Evolutionary conservation across 352 stramenopile genomes (phyloP), one percentile per base, ranked within the genome.

Genomic region (Phytophthora brassicae): DNA sequence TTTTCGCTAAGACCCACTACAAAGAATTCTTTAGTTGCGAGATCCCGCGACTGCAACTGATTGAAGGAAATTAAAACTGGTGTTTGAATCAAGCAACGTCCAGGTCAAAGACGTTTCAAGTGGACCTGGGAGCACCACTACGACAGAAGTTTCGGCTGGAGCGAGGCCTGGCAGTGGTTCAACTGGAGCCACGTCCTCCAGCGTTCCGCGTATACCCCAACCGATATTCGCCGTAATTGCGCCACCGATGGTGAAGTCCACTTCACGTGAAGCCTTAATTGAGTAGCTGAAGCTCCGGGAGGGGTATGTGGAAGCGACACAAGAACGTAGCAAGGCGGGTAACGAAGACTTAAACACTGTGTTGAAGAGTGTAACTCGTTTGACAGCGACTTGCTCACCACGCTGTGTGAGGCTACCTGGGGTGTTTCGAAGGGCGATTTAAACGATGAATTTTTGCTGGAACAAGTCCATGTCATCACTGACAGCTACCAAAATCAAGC

Each of bases 21-120:
- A 60, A 51, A 41, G 31, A 59, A 59, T 54, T 62, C n/a, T 62
- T 56, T 55, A 62, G 43, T 62, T 62, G 44, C 23, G 55, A 42
- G 31, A 36, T 43, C 45, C n/a, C 48, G 44, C 44, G 33, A 39
- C 33, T 17, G 54, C 41, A 6, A 51, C 52, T 20, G 20, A 54
- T 31, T n/a, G 42, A 60, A n/a, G n/a, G n/a, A n/a, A n/a, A n/a
- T n/a, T n/a, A n/a, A n/a, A n/a, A n/a, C n/a, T n/a, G n/a, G n/a
- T n/a, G n/a, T n/a, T n/a, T n/a, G n/a, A n/a, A n/a, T n/a, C n/a
- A n/a, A n/a, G n/a, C n/a, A n/a, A n/a, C n/a, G n/a, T n/a, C n/a
- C n/a, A n/a, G n/a, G n/a, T n/a, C n/a, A n/a, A n/a, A n/a, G n/a
- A n/a, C n/a, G n/a, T n/a, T n/a, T n/a, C n/a, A n/a, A n/a, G n/a